phyloP scores from a whole-genome alignment of 2,329 filamentous ascomycete species.

The Colletotrichum camelliae region DNA sequence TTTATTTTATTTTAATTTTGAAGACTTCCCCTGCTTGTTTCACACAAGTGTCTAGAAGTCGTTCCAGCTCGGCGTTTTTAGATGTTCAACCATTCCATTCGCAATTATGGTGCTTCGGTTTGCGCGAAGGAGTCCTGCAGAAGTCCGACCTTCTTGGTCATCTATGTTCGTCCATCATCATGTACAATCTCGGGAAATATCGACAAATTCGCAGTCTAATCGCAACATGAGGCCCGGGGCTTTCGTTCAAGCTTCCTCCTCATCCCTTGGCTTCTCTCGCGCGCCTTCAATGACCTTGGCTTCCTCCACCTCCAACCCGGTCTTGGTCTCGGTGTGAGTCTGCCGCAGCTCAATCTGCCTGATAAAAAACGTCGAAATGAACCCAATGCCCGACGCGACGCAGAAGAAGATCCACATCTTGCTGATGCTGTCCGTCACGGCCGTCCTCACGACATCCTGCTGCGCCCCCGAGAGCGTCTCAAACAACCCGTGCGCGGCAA shows the following conservation, averaged over 20 bases:
- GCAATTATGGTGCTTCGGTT: background rate
- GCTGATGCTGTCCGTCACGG: constrained; percentile 55
- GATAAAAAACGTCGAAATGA: constrained; percentile 54
- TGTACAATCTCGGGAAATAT: background rate
- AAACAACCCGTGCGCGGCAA: constrained; percentile 66
- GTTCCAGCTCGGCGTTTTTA: background rate
- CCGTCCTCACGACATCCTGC: constrained; percentile 43
- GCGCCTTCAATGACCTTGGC: background rate
- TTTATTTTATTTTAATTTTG: background rate
- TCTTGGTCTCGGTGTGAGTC: constrained; percentile 62
- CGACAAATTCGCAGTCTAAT: background rate
- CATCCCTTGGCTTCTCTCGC: background rate
- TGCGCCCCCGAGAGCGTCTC: constrained; percentile 51
- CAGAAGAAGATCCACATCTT: constrained; percentile 65
- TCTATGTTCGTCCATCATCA: background rate
- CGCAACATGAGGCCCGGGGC: background rate
- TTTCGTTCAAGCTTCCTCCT: background rate
- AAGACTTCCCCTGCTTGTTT: background rate
- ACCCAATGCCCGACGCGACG: constrained; percentile 49
- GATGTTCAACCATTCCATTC: background rate
- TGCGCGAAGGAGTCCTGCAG: background rate
- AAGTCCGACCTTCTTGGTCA: background rate
- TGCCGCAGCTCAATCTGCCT: constrained; percentile 55
- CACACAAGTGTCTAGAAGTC: fast-evolving
- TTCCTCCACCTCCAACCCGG: constrained; percentile 6